A percentile compares a stretch with the other conserved stretches of the same genome.
Evolutionary conservation across 148 eudicot species (phyloP).

Genomic region (Fagopyrum homotropicum): DNA sequence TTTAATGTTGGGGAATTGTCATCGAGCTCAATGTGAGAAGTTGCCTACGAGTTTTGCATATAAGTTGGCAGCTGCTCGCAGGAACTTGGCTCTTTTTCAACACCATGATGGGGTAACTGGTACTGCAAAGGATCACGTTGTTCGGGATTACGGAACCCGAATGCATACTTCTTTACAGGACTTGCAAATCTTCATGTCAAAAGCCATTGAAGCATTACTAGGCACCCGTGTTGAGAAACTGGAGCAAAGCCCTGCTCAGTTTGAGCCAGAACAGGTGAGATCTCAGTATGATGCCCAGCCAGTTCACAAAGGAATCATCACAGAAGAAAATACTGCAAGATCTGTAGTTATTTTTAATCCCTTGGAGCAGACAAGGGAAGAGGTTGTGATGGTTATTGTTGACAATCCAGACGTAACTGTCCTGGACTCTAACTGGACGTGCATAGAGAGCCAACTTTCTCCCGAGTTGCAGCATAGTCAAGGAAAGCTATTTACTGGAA

Average conservation of each 20-base stretch:
- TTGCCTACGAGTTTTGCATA: slow-evolving; percentile 69
- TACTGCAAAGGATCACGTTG: slow-evolving; percentile 95
- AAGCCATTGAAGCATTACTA: slow-evolving; percentile 78
- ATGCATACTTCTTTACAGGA: slow-evolving; percentile 94
- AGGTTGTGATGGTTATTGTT: slow-evolving; percentile 80
- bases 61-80: slow-evolving; percentile 90
- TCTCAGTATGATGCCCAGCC: slow-evolving; percentile 80
- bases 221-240: slow-evolving; percentile 76
- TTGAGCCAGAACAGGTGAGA: slow-evolving; percentile 75
- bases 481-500: slow-evolving; percentile 57
- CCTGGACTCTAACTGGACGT: slow-evolving; percentile 92
- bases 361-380: slow-evolving; percentile 76
- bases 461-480: slow-evolving; percentile 77
- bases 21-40: slow-evolving; percentile 73
- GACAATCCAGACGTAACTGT: slow-evolving; percentile 78
- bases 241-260: slow-evolving; percentile 70
- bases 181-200: slow-evolving; percentile 91
- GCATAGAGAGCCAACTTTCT: slow-evolving; percentile 88
- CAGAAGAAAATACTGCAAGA: slow-evolving; percentile 52
- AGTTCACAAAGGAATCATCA: slow-evolving; percentile 44
- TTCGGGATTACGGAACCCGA: slow-evolving; percentile 81
- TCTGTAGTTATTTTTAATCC: slow-evolving; percentile 85
- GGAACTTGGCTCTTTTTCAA: slow-evolving; percentile 98
- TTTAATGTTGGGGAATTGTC: slow-evolving; percentile 74
- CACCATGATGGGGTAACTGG: slow-evolving; percentile 99